A percentile compares a stretch with the other conserved stretches of the same genome.
Conservation (phyloP, 169 alveolate genomes). For the Fabrea salina region DNA sequence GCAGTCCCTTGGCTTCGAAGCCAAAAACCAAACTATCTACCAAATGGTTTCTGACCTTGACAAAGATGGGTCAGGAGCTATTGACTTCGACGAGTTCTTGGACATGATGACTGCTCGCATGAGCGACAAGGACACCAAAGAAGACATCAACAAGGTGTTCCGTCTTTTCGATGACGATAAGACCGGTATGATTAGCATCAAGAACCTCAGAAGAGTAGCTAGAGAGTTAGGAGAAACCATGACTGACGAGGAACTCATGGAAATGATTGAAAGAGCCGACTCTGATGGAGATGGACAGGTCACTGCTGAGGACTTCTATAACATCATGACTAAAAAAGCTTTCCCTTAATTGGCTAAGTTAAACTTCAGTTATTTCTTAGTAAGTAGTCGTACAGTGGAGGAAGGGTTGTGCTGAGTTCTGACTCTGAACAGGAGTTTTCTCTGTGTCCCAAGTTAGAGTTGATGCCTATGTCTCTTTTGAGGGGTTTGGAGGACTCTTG, state of each 20-base stretch:
- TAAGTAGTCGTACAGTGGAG: too few relatives aligned
- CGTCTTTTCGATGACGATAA: constrained; percentile 77
- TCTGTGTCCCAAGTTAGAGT: too few relatives aligned
- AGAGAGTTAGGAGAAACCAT: constrained; percentile 82
- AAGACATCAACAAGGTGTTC: constrained; percentile 75
- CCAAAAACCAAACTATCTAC: constrained; percentile 79
- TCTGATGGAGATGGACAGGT: constrained; percentile 96
- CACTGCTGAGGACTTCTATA: constrained; percentile 97
- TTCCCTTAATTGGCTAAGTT: too few relatives aligned
- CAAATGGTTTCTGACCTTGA: constrained; percentile 82
- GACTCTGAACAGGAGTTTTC: too few relatives aligned
- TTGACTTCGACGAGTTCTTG: constrained; percentile 76
- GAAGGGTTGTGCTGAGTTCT: too few relatives aligned
- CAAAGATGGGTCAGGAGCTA: constrained; percentile 68
- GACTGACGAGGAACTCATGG: too few relatives aligned
- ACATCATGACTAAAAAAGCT: constrained; percentile 97
- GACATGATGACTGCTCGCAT: constrained; percentile 74
- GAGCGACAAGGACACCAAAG: constrained; percentile 75
- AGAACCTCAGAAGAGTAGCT: constrained; percentile 75
- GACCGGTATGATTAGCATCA: constrained; percentile 62
- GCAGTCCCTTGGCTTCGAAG: constrained; percentile 80
- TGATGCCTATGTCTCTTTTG: too few relatives aligned
- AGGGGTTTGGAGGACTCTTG: too few relatives aligned
- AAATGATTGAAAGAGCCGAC: too few relatives aligned
- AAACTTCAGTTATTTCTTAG: too few relatives aligned